These are phyloP conservation scores for Aspergillus versicolor DNA, from an alignment of 2,329 filamentous ascomycete genomes.

Conservation along the genomic window DNA sequence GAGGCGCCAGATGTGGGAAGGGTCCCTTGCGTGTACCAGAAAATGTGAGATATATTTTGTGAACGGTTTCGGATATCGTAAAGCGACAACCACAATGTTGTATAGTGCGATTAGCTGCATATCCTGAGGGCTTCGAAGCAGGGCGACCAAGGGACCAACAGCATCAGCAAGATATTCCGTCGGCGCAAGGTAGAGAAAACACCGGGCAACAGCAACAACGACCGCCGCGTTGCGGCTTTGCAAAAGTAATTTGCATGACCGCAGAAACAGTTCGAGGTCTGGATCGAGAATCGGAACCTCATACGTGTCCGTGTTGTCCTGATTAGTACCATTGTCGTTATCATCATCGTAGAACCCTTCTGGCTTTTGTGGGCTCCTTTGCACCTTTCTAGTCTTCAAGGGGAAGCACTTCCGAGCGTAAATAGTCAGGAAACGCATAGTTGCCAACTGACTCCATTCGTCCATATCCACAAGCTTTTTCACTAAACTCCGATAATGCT, in stretches of 20 bases:
- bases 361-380: constrained; percentile 49
- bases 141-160: constrained; percentile 80
- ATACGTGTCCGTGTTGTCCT: constrained; percentile 50
- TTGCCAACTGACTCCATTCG: constrained; percentile 92
- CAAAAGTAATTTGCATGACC: constrained; percentile 76
- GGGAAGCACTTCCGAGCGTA: constrained; percentile 91
- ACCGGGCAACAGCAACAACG: constrained; percentile 80
- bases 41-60: constrained; percentile 88
- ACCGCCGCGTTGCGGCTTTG: constrained; percentile 93
- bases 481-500: constrained; percentile 80
- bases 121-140: constrained; percentile 80
- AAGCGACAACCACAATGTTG: constrained; percentile 91
- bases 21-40: constrained; percentile 75
- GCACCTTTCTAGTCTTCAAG: constrained; percentile 59
- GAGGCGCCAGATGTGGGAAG: constrained; percentile 79
- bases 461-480: constrained; percentile 98
- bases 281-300: constrained; percentile 67
- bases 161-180: constrained; percentile 70
- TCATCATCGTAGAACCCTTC: constrained; percentile 82
- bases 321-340: constrained; percentile 44
- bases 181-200: constrained; percentile 82
- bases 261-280: constrained; percentile 78
- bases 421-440: constrained; percentile 74
- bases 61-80: constrained; percentile 74
- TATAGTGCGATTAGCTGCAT: constrained; percentile 87